Base-by-base conservation (phyloP, 1,139 yeast genomes). In the Geotrichum aggregatum region DNA sequence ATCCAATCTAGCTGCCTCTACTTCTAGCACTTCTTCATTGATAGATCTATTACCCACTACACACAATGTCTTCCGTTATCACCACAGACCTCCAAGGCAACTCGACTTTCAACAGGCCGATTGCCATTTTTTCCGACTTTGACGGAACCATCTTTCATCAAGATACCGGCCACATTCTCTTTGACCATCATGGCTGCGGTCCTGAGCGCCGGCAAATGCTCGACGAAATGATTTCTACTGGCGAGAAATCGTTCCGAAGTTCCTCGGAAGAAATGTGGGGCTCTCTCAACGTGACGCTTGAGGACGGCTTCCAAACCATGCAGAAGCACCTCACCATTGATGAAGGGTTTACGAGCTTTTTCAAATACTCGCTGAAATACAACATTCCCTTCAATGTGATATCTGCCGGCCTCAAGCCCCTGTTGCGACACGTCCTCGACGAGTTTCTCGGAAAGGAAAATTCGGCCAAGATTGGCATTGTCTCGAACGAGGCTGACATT, bases 331-430 rank as follows among this genome's bases (percentile, higher is more conserved):
- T 82, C 55, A 74, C 75, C 56, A 76, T 82, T 62, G 87, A 82
- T 64, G 77, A 80, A 1, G 86, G 83, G 40, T 82, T 82, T 65
- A 71, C 72, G 61, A 69, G 71, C 33, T 82, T 81, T 63, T 79
- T 79, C 67, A 70, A 76, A 52, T 82, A 76, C 71, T 76, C 82
- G 58, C 71, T 71, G 44, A 67, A 70, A 35, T 73, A 76, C 58
- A 69, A 71, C 39, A 78, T 82, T 53, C 83, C 84, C 3, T 80
- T 82, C 55, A 75, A 81, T 45, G 84, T 82, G 35, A 79, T 82
- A 54, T 76, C 82, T 42, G 82, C 85, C n/a, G 87, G 87, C 13
- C 75, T 82, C 76, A 75, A 74, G 61, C 87, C 87, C 11, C 74
- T 82, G 56, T 76, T 82, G 57, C 70, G 79, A 48, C 80, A 82